Conservation (phyloP, 148 eudicot genomes). For the Rheum nobile region DNA sequence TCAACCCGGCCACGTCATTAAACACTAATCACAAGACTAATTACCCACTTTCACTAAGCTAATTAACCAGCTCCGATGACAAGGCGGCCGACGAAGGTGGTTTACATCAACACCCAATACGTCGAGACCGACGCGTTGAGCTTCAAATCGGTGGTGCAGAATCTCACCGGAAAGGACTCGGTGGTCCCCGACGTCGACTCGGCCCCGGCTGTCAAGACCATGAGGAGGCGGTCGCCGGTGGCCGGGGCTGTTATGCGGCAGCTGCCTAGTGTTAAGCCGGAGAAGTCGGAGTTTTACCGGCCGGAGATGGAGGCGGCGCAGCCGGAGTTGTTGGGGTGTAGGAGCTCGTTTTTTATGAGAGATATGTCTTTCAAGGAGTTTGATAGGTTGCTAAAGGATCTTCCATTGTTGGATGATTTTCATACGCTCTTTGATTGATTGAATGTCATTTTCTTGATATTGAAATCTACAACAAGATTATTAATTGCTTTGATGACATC, state of each 20-base stretch:
- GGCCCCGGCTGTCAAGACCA: background rate
- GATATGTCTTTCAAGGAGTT: conserved; percentile 33
- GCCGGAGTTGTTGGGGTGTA: background rate
- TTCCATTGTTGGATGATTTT: conserved; percentile 38
- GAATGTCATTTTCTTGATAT: background rate
- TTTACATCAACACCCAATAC: conserved; percentile 54
- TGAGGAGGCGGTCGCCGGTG: background rate
- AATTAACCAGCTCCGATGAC: background rate
- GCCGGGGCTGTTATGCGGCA: background rate
- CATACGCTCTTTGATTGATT: conserved; percentile 13
- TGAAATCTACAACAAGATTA: background rate
- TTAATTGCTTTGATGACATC: background rate
- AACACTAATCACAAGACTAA: background rate
- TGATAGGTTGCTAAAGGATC: conserved; percentile 28
- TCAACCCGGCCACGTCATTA: background rate
- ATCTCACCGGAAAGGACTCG: conserved; percentile 58
- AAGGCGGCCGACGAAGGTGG: conserved; percentile 36
- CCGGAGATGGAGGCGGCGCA: background rate
- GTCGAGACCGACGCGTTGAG: conserved; percentile 63
- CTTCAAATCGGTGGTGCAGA: conserved; percentile 77
- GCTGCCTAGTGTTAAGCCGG: background rate
- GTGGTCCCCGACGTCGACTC: conserved; percentile 6
- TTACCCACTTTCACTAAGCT: too few species aligned
- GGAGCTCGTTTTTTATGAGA: conserved; percentile 12
- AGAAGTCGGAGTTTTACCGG: background rate